Base-by-base conservation (phyloP, 441 rosid genomes). In the Syzygium syzygioides region DNA sequence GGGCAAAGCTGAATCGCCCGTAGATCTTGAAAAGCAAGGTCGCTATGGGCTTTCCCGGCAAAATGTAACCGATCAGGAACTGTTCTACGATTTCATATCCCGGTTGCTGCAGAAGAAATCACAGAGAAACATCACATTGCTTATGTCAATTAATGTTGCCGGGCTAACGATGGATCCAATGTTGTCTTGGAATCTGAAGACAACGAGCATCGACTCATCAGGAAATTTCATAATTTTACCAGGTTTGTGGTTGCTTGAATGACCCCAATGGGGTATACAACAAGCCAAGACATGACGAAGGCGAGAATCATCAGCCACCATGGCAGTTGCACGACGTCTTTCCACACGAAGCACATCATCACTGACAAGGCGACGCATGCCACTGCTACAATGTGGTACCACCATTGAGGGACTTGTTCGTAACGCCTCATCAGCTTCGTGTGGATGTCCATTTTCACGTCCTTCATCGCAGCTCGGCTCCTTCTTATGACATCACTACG, bases 231-330 rank as follows among this genome's bases (percentile, higher is more conserved):
- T 13, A n/a, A n/a, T 25, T 32, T 52, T 52, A 85, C 86, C 86
- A 52, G 86, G 86, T 85, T 85, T 52, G 86, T 85, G 14, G 86
- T 85, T 53, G 86, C 86, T 85, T 85, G 86, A 85, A 85, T 85
- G 86, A 85, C 86, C 60, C 86, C 86, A 18, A 85, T 55, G 10
- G 86, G 86, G 25, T 53, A 60, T n/a, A 55, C 60, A 55, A 85
- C 86, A 55, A 85, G 86, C 86, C 86, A 85, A 53, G 86, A 52
- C 56, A 85, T 52, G 5, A 32, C 23, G 28, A 85, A 85, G 60
- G 86, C 86, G 41, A 85, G 60, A n/a, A 85, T 52, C 86, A 85
- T 85, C 86, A 52, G 57, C 59, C 59, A 85, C 86, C 86, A 85
- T 3, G 86, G 86, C 37, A 85, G 60, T 55, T 85, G 86, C 14